phyloP scores from a whole-genome alignment of 805 yeast species.

The Candida tibetensis region DNA sequence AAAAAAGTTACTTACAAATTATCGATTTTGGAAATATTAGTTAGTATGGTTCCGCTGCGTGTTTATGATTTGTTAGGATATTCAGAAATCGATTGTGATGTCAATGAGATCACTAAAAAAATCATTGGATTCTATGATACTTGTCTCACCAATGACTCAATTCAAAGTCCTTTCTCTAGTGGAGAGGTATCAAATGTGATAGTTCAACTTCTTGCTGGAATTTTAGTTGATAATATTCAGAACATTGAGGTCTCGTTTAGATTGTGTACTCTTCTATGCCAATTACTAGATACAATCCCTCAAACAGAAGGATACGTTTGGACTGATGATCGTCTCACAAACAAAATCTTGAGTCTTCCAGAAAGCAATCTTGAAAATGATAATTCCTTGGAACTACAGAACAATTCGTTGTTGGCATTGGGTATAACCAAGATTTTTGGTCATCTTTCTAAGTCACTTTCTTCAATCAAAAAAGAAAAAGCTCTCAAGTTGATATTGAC shows the following conservation, averaged over 20 bases:
- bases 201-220: constrained; percentile 15
- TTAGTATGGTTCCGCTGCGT: constrained; percentile 60
- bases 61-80: constrained; percentile 36
- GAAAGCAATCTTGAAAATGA: background rate
- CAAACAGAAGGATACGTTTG: constrained; percentile 7
- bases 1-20: constrained; percentile 29
- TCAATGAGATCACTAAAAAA: constrained; percentile 12
- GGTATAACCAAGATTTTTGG: constrained; percentile 43
- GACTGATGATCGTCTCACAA: constrained; percentile 10
- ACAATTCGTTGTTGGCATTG: constrained; percentile 34
- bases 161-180: constrained; percentile 13
- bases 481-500: constrained; percentile 41
- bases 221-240: constrained; percentile 17
- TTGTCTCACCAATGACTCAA: constrained; percentile 4
- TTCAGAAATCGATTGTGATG: constrained; percentile 1
- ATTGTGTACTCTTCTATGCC: constrained; percentile 20
- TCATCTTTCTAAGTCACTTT: constrained; percentile 28
- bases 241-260: constrained; percentile 13
- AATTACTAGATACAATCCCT: constrained; percentile 21
- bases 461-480: constrained; percentile 31
- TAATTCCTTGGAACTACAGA: constrained; percentile 1
- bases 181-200: constrained; percentile 17
- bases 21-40: constrained; percentile 37
- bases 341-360: constrained; percentile 13
- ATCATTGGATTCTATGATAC: constrained; percentile 19